phyloP scores from a whole-genome alignment of 768 basidiomycete species.

The Xanthoconium purpureum region DNA sequence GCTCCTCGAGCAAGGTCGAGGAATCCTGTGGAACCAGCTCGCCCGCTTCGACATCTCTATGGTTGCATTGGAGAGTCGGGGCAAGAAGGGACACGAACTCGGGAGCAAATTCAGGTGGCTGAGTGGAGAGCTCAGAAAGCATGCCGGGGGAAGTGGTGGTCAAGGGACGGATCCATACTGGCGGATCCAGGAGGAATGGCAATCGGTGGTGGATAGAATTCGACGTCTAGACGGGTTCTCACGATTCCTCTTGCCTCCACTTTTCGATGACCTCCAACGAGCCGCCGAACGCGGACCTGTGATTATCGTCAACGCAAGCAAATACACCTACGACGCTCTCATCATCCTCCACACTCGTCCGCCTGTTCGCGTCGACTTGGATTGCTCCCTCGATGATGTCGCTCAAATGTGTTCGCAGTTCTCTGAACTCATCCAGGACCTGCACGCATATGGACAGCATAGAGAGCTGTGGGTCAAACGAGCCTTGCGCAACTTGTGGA shows the following conservation, averaged over 20 bases:
- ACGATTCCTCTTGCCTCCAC: background rate
- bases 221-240: background rate
- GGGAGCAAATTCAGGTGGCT: background rate
- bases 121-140: background rate
- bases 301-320: no score
- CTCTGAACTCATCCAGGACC: no score
- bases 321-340: no score
- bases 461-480: no score
- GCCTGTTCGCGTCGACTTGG: no score
- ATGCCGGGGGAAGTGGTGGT: background rate
- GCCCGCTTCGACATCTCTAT: background rate
- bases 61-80: background rate
- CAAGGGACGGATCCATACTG: background rate
- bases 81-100: background rate
- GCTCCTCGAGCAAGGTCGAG: no score
- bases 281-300: background rate
- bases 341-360: background rate
- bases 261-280: background rate
- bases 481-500: no score
- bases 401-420: no score
- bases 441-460: no score
- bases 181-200: background rate
- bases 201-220: background rate
- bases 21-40: background rate
- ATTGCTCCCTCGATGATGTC: no score